Conservation (phyloP, 2,329 filamentous ascomycete genomes). For the Tolypocladium ovalisporum region DNA sequence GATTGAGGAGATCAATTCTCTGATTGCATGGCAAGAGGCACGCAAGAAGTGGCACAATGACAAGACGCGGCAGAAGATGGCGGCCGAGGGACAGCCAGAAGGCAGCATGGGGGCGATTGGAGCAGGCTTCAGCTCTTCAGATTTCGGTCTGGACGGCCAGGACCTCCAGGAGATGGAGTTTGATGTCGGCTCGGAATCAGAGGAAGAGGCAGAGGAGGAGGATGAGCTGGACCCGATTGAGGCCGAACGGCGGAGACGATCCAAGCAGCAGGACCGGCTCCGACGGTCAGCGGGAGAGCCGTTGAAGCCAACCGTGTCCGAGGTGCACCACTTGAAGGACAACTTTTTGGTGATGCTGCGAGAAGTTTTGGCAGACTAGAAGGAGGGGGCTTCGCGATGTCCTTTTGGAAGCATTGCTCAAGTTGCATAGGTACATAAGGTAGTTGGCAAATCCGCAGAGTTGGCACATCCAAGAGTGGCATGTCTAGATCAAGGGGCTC, state of each 20-base stretch:
- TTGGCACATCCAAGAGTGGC: too few species aligned
- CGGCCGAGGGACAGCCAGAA: constrained; percentile 54
- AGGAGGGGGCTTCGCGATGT: background rate
- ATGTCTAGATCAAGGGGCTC: background rate
- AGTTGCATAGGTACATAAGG: background rate
- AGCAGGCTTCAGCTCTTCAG: constrained; percentile 59
- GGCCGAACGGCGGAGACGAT: constrained; percentile 69
- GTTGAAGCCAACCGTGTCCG: constrained; percentile 64
- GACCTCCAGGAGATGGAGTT: constrained; percentile 82
- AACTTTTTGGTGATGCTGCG: constrained; percentile 76
- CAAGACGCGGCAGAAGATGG: constrained; percentile 99
- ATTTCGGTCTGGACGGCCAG: constrained; percentile 82
- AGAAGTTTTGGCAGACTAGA: constrained; percentile 64
- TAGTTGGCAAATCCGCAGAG: background rate
- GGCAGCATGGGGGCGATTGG: constrained; percentile 41
- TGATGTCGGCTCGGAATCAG: constrained; percentile 56
- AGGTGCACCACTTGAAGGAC: constrained; percentile 70
- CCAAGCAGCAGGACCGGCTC: constrained; percentile 69
- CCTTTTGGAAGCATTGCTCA: background rate
- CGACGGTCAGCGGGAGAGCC: constrained; percentile 75
- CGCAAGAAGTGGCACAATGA: constrained; percentile 97
- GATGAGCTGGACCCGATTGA: constrained; percentile 81
- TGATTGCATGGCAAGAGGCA: constrained; percentile 90
- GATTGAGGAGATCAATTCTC: constrained; percentile 67
- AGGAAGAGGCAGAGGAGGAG: constrained; percentile 61